These are phyloP conservation scores for Barnettozyma hawaiiensis DNA, from an alignment of 1,139 yeast species.

Conservation along the genomic window DNA sequence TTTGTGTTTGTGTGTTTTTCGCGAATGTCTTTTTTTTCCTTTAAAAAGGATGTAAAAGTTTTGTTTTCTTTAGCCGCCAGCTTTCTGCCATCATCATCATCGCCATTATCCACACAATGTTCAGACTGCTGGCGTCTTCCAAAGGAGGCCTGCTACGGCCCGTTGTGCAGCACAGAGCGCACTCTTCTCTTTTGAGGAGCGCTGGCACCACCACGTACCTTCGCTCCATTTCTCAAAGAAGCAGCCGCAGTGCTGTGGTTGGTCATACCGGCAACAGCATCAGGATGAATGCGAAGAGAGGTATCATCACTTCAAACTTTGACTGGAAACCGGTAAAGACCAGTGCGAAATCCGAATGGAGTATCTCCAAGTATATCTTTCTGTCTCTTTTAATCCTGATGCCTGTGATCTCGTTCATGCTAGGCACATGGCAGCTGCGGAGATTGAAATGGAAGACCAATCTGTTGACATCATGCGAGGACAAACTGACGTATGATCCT, in stretches of 20 bases:
- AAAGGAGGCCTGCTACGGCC: background rate
- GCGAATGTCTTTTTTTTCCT: background rate
- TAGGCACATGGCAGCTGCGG: conserved; percentile 92
- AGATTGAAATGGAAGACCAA: conserved; percentile 87
- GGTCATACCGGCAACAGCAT: no score
- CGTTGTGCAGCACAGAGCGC: background rate
- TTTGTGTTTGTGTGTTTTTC: background rate
- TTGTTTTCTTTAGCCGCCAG: no score
- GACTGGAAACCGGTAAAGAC: conserved; percentile 81
- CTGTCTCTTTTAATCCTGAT: conserved; percentile 65
- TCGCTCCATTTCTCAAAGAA: background rate
- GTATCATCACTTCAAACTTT: conserved; percentile 52
- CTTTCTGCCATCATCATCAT: no score
- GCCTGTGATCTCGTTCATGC: conserved; percentile 80
- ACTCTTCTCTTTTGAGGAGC: background rate
- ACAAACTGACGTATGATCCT: conserved; percentile 68
- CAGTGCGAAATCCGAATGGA: conserved; percentile 28
- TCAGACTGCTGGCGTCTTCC: background rate
- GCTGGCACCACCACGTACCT: no score
- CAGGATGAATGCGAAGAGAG: conserved; percentile 9
- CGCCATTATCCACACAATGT: no score
- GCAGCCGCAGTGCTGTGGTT: background rate
- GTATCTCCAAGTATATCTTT: conserved; percentile 42
- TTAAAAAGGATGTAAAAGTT: no score
- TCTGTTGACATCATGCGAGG: conserved; percentile 77